Base-by-base conservation (phyloP, 345 rosid species). In the Citrus medica region DNA sequence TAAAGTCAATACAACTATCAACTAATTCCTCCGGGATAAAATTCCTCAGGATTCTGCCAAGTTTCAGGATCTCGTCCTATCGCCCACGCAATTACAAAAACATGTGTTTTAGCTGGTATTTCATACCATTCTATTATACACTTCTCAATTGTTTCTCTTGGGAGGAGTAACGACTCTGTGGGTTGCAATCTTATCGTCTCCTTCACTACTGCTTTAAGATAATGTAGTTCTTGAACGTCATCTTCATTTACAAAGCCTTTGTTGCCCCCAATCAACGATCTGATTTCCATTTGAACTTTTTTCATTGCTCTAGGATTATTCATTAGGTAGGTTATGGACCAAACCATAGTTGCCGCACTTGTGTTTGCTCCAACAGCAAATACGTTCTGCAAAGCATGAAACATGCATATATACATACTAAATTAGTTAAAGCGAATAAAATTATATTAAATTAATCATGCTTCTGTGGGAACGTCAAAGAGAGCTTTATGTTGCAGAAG, bases 131-230 rank as follows among this genome's bases (percentile, higher is more conserved):
- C 51, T 5, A 66, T 6, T 6, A 22, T 16, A 53, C 73, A 76
- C 2, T 62, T 74, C 0, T 62, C 51, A 0, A 7, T 67, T 21
- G 64, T 66, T 76, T 67, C 79, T 33, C 73, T 32, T 37, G 73
- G 65, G 3, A 53, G 1, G 6, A 80, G 76, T 21, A 87, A 33
- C 60, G 79, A 70, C 55, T 17, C 82, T 0, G 64, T 1, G 0
- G 79, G 77, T 9, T 74, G 69, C 6, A 42, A 22, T 40, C 87
- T 78, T 79, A 80, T 79, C 53, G 85, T 78, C 79, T 86, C 90
- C 77, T 86, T 87, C 27, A 86, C 82, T 25, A 87, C 81, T 4
- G 89, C 88, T 64, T 82, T 84, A 35, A 89, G 76, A 76, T 87
- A 87, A 0, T 83, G 58, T 3, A 86, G 63, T n/a, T 25, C 27